Evolutionary conservation across 2,329 filamentous ascomycete genomes (phyloP), one percentile per base, ranked within the genome.

Genomic region (Pseudogymnoascus sp.): DNA sequence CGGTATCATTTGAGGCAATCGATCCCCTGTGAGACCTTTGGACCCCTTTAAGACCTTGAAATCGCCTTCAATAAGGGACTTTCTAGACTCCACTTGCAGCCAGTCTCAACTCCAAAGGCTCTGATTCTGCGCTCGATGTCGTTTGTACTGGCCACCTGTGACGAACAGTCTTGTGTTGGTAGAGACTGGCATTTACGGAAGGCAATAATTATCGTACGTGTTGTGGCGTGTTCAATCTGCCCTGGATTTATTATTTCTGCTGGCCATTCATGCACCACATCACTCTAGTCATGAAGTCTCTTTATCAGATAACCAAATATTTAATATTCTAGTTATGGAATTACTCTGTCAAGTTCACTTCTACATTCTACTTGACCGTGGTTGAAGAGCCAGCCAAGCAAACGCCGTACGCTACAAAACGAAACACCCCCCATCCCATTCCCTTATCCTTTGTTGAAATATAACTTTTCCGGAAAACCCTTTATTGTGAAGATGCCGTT

Each of bases 401-500:
- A 67, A 74, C 73, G 71, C 72, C 73, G 68, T 68, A 67, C 71
- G 69, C 72, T 74, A 65, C 66, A 64, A 72, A 65, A 68, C 67
- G 64, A 63, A 70, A 68, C 69, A 64, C 70, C 69, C 67, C 67
- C 48, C 48, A 57, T 34, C 48, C 25, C 31, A 57, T 57, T 31
- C 28, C 48, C 48, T 51, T 51, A 51, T 51, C 45, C 48, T 57
- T 70, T 75, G 74, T 75, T 75, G 73, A 75, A 74, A 54, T 54
- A n/a, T 13, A 31, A 70, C 68, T 69, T 73, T 74, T 73, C 66
- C 69, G 65, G 61, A 68, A 63, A 68, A 67, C 63, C 68, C 65
- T 68, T 54, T 57, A 23, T 45, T 68, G 66, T 72, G 48, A 34
- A 71, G 74, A 80, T 85, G 83, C 83, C 82, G 84, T 86, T 86